phyloP scores from a whole-genome alignment of 2,329 filamentous ascomycete genomes.

The Ophiostoma novo-ulmi region DNA sequence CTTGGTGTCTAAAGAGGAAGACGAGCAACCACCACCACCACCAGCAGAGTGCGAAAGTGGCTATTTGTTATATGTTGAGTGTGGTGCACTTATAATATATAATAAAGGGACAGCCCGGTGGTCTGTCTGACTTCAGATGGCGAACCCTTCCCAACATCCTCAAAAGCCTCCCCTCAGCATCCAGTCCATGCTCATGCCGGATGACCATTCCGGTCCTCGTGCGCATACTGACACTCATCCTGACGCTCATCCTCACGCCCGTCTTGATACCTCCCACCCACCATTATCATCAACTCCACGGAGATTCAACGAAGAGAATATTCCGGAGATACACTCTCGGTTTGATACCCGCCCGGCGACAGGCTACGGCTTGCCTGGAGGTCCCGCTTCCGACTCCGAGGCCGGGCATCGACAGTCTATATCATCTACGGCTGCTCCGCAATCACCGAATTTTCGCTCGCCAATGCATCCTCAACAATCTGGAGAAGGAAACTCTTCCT shows the following conservation, averaged over 20 bases:
- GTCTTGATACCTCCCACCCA: background rate
- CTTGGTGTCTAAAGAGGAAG: background rate
- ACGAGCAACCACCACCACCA: background rate
- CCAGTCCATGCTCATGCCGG: constrained; percentile 47
- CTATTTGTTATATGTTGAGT: background rate
- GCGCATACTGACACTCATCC: constrained; percentile 30
- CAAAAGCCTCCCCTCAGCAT: constrained; percentile 49
- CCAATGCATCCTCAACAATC: background rate
- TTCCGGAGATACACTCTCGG: background rate
- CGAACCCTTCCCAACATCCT: constrained; percentile 39
- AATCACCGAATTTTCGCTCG: background rate
- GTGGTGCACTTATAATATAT: constrained; percentile 20
- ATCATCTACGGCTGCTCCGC: background rate
- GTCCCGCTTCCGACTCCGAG: background rate
- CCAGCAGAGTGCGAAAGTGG: background rate
- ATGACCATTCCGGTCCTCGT: constrained; percentile 40
- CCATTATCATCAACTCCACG: constrained; percentile 29
- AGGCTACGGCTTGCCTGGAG: constrained; percentile 4
- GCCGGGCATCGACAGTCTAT: constrained; percentile 2
- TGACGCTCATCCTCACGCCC: background rate
- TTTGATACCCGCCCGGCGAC: background rate
- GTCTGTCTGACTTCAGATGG: constrained; percentile 33
- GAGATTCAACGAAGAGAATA: background rate
- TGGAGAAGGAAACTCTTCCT: background rate
- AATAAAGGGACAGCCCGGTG: constrained; percentile 13